These are phyloP conservation scores for Epichloe sylvatica DNA, from an alignment of 2,329 filamentous ascomycete species.

Conservation along the genomic window DNA sequence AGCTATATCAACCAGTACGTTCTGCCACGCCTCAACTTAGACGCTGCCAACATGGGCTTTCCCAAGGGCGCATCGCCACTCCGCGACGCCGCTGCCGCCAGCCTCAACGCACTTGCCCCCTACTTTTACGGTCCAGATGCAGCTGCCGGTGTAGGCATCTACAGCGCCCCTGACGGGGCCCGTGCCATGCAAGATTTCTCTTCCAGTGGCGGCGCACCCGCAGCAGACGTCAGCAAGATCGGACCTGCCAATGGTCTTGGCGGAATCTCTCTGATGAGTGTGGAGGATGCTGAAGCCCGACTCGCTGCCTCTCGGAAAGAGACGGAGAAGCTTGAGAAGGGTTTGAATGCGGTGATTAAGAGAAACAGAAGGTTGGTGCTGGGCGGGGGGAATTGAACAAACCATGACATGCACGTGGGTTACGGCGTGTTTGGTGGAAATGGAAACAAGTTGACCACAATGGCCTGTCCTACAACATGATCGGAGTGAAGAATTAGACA, in stretches of 20 bases:
- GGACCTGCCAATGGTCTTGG: slow-evolving; percentile 17
- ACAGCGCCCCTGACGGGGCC: slow-evolving; percentile 23
- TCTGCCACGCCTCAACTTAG: slow-evolving; percentile 44
- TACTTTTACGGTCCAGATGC: slow-evolving; percentile 40
- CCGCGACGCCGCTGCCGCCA: slow-evolving; percentile 33
- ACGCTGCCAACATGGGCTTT: slow-evolving; percentile 30
- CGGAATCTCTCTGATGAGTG: slow-evolving; percentile 42
- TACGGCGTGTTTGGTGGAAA: no score
- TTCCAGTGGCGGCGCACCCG: slow-evolving; percentile 10
- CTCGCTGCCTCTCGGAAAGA: slow-evolving; percentile 40
- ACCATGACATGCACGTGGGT: background rate
- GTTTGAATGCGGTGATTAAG: slow-evolving; percentile 43
- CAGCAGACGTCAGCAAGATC: slow-evolving; percentile 18
- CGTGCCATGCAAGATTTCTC: slow-evolving; percentile 22
- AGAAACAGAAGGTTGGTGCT: slow-evolving; percentile 43
- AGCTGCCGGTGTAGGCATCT: slow-evolving; percentile 30
- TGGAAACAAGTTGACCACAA: no score
- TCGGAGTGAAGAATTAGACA: no score
- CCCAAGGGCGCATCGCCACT: slow-evolving; percentile 24
- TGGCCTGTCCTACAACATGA: no score
- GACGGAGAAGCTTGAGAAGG: slow-evolving; percentile 49
- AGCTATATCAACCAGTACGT: slow-evolving; percentile 58
- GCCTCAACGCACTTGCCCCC: slow-evolving; percentile 40
- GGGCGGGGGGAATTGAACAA: slow-evolving; percentile 16
- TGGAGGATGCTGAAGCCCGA: slow-evolving; percentile 49